These are phyloP conservation scores for Cryphonectria japonica DNA, from an alignment of 2,329 filamentous ascomycete genomes.

Conservation along the genomic window DNA sequence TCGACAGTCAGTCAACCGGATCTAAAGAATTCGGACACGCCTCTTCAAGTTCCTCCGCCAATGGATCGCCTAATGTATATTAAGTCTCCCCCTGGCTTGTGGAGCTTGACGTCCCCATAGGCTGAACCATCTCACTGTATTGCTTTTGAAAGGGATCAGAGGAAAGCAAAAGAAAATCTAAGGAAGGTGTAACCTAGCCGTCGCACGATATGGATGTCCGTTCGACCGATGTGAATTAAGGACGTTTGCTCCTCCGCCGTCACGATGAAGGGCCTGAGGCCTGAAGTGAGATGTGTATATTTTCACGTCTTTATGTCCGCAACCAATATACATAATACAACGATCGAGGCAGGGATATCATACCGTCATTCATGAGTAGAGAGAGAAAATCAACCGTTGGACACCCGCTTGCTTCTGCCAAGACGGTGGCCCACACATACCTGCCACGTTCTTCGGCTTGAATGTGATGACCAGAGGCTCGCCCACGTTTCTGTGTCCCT, in stretches of 20 bases:
- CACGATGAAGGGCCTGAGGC: neutral
- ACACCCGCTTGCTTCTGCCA: neutral
- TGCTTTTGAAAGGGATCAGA: neutral
- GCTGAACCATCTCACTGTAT: neutral
- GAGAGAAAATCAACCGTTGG: slow-evolving; percentile 21
- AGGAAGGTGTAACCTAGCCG: neutral
- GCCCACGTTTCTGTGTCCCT: neutral
- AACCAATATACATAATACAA: slow-evolving; percentile 12
- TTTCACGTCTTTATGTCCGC: slow-evolving; percentile 1
- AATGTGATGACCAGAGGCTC: neutral
- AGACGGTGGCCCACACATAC: neutral
- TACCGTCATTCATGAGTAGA: slow-evolving; percentile 33
- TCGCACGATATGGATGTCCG: neutral
- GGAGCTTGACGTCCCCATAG: neutral
- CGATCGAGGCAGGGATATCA: slow-evolving; percentile 30
- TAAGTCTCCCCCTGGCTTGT: neutral
- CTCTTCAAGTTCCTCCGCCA: slow-evolving; percentile 20
- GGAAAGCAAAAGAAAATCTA: neutral
- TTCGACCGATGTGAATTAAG: neutral
- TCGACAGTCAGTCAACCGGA: neutral
- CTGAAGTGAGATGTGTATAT: slow-evolving; percentile 7
- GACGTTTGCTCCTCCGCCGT: neutral
- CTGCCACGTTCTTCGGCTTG: neutral
- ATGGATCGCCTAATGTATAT: neutral
- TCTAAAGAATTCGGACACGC: neutral